Percentiles rank a stretch among this genome's conserved stretches.
Conservation (phyloP, 805 yeast genomes). For the Metschnikowia lunata region DNA sequence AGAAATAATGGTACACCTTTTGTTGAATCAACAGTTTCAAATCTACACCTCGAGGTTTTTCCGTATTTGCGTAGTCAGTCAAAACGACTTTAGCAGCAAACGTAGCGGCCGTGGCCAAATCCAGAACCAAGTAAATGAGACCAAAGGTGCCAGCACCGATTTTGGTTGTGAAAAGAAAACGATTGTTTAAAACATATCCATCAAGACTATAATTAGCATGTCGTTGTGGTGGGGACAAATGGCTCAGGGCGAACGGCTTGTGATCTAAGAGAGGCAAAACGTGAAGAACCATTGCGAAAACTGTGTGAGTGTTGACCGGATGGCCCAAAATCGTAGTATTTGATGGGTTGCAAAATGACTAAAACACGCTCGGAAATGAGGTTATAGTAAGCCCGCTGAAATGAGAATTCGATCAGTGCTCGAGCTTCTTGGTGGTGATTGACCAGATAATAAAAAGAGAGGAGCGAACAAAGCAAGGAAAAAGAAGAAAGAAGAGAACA, state of each 20-base stretch:
- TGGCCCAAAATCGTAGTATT: no score
- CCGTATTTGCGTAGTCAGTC: slow-evolving; percentile 39
- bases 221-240: slow-evolving; percentile 21
- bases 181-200: slow-evolving; percentile 54
- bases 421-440: no score
- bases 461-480: no score
- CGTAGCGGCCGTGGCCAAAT: slow-evolving; percentile 40
- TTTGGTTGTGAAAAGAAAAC: slow-evolving; percentile 48
- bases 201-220: slow-evolving; percentile 68
- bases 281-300: slow-evolving; percentile 40
- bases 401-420: no score
- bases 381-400: no score
- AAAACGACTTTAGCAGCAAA: slow-evolving; percentile 73
- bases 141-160: slow-evolving; percentile 44
- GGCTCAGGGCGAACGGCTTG: slow-evolving; percentile 9
- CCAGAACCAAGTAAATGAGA: slow-evolving; percentile 45
- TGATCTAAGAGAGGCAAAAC: slow-evolving; percentile 63
- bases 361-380: no score
- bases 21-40: slow-evolving; percentile 51
- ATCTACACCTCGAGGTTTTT: slow-evolving; percentile 70
- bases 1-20: slow-evolving; percentile 18
- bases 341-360: no score
- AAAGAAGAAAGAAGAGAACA: no score
- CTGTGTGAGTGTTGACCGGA: no score
- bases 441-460: no score